These are phyloP conservation scores for Lophium mytilinum DNA, from an alignment of 495 filamentous ascomycete species.

Conservation along the genomic window DNA sequence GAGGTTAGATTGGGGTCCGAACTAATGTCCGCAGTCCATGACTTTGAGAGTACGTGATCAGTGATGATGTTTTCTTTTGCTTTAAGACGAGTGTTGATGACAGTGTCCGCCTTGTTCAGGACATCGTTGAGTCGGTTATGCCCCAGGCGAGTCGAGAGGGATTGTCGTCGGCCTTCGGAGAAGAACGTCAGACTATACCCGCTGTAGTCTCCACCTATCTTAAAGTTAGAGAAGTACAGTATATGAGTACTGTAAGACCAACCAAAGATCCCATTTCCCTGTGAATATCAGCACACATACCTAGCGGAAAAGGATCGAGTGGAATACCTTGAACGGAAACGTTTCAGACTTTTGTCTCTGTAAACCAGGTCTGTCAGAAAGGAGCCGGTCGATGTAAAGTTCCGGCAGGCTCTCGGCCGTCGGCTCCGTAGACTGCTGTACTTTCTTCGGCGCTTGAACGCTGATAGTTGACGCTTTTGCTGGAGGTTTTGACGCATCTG, in stretches of 20 bases:
- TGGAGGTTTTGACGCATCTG: neutral
- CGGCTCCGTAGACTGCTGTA: no score
- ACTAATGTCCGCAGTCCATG: neutral
- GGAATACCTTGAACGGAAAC: neutral
- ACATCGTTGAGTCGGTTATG: slow-evolving; percentile 24
- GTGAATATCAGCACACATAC: neutral
- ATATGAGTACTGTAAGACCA: neutral
- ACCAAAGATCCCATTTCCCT: neutral
- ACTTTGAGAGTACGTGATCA: neutral
- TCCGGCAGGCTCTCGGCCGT: slow-evolving; percentile 1
- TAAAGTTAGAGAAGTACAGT: neutral
- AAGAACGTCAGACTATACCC: slow-evolving; percentile 34
- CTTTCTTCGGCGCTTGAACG: no score
- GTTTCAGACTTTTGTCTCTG: neutral
- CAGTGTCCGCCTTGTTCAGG: neutral
- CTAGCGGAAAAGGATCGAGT: neutral
- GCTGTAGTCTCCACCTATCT: neutral
- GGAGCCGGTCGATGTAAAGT: slow-evolving; percentile 26
- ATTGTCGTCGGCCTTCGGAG: slow-evolving; percentile 31
- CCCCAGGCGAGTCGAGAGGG: slow-evolving; percentile 30
- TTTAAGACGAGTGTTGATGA: neutral
- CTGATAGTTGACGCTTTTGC: no score
- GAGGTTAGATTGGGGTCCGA: neutral
- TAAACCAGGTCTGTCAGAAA: slow-evolving; percentile 11
- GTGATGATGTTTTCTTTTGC: neutral